These are phyloP conservation scores for Aspergillus fischeri DNA, from an alignment of 2,329 filamentous ascomycete species.

Conservation along the genomic window DNA sequence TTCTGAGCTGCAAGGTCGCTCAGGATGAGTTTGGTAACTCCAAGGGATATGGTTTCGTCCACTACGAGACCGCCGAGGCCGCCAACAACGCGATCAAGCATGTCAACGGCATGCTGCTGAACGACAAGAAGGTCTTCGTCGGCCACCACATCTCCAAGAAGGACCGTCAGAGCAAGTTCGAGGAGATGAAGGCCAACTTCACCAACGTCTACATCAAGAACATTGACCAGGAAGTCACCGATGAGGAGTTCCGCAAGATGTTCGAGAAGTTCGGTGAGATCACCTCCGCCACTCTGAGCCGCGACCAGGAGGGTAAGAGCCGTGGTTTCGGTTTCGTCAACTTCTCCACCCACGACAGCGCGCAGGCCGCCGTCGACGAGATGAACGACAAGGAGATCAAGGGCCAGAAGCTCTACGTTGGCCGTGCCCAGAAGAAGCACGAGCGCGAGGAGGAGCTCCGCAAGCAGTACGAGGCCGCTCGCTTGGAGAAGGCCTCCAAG, in stretches of 20 bases:
- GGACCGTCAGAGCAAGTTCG: slow-evolving; percentile 99
- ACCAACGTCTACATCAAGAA: slow-evolving; percentile 99
- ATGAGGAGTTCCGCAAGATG: slow-evolving; percentile 90
- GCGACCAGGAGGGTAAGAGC: slow-evolving; percentile 85
- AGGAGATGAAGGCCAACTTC: slow-evolving; percentile 99
- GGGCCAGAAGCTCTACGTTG: slow-evolving; percentile 94
- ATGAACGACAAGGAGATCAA: slow-evolving; percentile 90
- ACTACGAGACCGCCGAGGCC: slow-evolving; percentile 99
- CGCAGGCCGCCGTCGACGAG: slow-evolving; percentile 79
- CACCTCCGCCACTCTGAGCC: slow-evolving; percentile 90
- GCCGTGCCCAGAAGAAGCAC: slow-evolving; percentile 99
- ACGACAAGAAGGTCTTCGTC: slow-evolving; percentile 99
- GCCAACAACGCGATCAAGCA: slow-evolving; percentile 97
- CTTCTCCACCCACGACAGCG: slow-evolving; percentile 87
- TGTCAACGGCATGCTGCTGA: slow-evolving; percentile 98
- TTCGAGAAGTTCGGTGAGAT: slow-evolving; percentile 93
- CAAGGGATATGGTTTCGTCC: slow-evolving; percentile 98
- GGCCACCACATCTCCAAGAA: slow-evolving; percentile 99
- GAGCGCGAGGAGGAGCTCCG: slow-evolving; percentile 99
- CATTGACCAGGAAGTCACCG: slow-evolving; percentile 75
- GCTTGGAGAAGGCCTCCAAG: slow-evolving; percentile 97
- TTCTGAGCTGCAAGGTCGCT: slow-evolving; percentile 98
- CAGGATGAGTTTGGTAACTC: slow-evolving; percentile 96
- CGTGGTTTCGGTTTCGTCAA: slow-evolving; percentile 96
- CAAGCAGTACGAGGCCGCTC: slow-evolving; percentile 96